These are phyloP conservation scores for Phialophora chinensis DNA, from an alignment of 2,329 filamentous ascomycete genomes.

Conservation along the genomic window DNA sequence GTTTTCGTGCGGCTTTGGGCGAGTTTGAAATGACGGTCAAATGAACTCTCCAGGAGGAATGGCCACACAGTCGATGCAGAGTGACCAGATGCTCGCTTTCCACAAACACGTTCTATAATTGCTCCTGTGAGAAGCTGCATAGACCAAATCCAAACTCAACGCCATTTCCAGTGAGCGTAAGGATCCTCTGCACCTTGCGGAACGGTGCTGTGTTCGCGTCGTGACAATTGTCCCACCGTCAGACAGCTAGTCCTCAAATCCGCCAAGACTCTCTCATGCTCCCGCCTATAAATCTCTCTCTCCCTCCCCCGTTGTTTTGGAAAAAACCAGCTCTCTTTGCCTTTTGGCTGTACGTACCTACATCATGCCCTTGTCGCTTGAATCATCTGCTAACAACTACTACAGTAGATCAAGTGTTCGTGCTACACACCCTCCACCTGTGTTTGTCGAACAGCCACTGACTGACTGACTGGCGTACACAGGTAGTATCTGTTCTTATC, in stretches of 20 bases:
- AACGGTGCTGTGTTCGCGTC: too few species aligned
- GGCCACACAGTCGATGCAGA: background rate
- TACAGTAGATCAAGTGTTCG: conserved; percentile 3
- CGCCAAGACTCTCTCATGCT: background rate
- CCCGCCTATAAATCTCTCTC: background rate
- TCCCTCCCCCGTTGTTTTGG: background rate
- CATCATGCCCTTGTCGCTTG: too few species aligned
- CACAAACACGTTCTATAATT: background rate
- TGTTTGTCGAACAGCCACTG: background rate
- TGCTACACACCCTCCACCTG: background rate
- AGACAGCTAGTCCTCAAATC: background rate
- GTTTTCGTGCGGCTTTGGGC: too few species aligned
- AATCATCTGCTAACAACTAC: background rate
- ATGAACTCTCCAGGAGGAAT: background rate
- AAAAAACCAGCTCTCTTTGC: background rate
- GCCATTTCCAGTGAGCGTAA: too few species aligned
- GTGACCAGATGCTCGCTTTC: background rate
- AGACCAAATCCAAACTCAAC: too few species aligned
- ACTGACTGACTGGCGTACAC: background rate
- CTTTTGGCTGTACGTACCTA: background rate
- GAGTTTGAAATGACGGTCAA: background rate
- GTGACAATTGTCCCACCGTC: background rate
- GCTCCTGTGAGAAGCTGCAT: too few species aligned
- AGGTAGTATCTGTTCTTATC: background rate
- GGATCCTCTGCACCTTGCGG: background rate